Evolutionary conservation across 352 stramenopile species (phyloP).

Genomic region (Halophytophthora polymorphica): DNA sequence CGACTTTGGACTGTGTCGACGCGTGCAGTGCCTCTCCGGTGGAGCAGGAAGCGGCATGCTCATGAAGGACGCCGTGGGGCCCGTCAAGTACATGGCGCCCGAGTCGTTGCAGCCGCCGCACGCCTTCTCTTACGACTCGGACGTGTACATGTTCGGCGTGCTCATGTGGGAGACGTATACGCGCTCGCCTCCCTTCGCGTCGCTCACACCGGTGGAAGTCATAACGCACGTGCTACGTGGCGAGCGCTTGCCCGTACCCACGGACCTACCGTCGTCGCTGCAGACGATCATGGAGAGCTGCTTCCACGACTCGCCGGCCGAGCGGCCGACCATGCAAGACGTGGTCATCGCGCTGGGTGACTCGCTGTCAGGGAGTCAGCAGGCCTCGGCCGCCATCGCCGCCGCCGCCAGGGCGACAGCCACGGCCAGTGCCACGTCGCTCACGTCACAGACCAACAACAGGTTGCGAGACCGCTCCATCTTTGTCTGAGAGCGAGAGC

Average conservation of each 20-base stretch:
- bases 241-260: constrained; percentile 49
- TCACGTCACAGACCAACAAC: constrained; percentile 6
- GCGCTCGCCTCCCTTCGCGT: constrained; percentile 45
- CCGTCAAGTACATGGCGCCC: constrained; percentile 83
- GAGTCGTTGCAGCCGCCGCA: constrained; percentile 76
- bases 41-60: constrained; percentile 28
- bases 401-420: constrained; percentile 16
- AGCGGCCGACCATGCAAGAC: constrained; percentile 69
- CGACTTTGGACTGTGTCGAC: constrained; percentile 76
- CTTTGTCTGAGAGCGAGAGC: constrained; percentile 2
- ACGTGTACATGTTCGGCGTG: constrained; percentile 84
- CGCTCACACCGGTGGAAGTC: constrained; percentile 53
- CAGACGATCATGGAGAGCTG: constrained; percentile 63
- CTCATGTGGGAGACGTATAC: constrained; percentile 83
- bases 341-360: constrained; percentile 49
- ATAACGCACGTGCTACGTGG: constrained; percentile 62
- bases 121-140: constrained; percentile 71
- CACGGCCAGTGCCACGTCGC: constrained; percentile 15
- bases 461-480: constrained; percentile 29
- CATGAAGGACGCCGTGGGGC: constrained; percentile 63
- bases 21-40: constrained; percentile 46
- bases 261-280: constrained; percentile 41
- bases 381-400: constrained; percentile 17
- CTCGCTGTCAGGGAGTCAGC: constrained; percentile 22
- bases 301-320: constrained; percentile 57